Conservation (phyloP, 805 yeast species). For the Candida ponderosae region DNA sequence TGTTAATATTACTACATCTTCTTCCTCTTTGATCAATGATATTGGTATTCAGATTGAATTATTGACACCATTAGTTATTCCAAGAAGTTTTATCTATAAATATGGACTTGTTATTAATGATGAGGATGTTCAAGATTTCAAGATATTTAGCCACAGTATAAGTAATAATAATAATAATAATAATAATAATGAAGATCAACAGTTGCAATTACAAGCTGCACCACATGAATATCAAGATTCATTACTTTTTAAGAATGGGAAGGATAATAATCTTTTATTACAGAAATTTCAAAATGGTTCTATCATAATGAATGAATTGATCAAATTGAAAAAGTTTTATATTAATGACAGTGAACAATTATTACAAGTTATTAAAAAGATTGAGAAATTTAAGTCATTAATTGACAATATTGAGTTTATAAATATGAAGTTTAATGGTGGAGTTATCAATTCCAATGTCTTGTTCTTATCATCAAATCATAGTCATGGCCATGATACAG, state of each 20-base stretch:
- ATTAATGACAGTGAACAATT: not conserved
- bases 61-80: not conserved
- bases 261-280: not conserved
- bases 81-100: not conserved
- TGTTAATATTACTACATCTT: too few relatives aligned
- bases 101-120: not conserved
- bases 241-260: too few relatives aligned
- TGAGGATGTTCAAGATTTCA: too few relatives aligned
- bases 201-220: slow-evolving; percentile 1
- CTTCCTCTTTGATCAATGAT: too few relatives aligned
- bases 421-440: not conserved
- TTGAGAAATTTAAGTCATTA: not conserved
- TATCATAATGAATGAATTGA: not conserved
- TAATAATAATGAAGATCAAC: slow-evolving; percentile 4
- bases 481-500: not conserved
- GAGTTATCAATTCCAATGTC: not conserved
- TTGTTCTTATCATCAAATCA: not conserved
- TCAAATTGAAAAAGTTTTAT: not conserved
- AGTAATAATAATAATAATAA: too few relatives aligned
- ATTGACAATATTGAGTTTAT: not conserved
- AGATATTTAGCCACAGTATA: too few relatives aligned
- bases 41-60: slow-evolving; percentile 8
- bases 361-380: not conserved
- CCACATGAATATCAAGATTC: not conserved
- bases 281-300: not conserved